phyloP scores from a whole-genome alignment of 495 filamentous ascomycete species.

The Darksidea phi region DNA sequence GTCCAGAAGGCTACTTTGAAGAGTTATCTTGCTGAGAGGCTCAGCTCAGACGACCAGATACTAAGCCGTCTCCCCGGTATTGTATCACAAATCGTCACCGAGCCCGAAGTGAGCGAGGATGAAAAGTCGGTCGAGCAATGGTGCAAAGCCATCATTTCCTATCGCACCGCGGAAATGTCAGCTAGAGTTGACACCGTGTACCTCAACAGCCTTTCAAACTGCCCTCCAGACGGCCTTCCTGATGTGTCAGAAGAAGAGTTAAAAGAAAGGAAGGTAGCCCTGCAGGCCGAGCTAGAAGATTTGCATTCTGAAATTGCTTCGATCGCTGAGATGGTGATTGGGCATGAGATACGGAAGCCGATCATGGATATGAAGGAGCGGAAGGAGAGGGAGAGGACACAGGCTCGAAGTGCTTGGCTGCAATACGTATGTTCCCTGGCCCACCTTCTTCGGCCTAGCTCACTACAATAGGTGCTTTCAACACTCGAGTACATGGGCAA shows the following conservation, averaged over 20 bases:
- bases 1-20: conserved; percentile 21
- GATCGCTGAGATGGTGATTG: conserved; percentile 42
- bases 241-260: conserved; percentile 10
- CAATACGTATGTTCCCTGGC: conserved; percentile 21
- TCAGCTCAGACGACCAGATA: conserved; percentile 42
- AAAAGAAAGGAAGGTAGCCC: conserved; percentile 29
- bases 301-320: conserved; percentile 39
- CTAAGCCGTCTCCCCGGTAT: conserved; percentile 41
- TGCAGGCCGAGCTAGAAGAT: conserved; percentile 37
- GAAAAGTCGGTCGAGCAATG: conserved; percentile 38
- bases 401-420: conserved; percentile 27
- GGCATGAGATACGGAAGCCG: conserved; percentile 32
- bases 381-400: conserved; percentile 21
- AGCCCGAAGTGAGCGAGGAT: conserved; percentile 13
- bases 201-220: conserved; percentile 7
- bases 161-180: conserved; percentile 37
- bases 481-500: conserved; percentile 32
- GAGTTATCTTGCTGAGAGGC: conserved; percentile 28
- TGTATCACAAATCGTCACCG: conserved; percentile 28
- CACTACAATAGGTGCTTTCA: conserved; percentile 23
- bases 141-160: conserved; percentile 38
- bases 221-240: not conserved
- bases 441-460: conserved; percentile 1
- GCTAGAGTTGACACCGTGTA: conserved; percentile 36
- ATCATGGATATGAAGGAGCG: conserved; percentile 23